Evolutionary conservation across 2,329 filamentous ascomycete genomes (phyloP).

Genomic region (Aspergillus sp.): DNA sequence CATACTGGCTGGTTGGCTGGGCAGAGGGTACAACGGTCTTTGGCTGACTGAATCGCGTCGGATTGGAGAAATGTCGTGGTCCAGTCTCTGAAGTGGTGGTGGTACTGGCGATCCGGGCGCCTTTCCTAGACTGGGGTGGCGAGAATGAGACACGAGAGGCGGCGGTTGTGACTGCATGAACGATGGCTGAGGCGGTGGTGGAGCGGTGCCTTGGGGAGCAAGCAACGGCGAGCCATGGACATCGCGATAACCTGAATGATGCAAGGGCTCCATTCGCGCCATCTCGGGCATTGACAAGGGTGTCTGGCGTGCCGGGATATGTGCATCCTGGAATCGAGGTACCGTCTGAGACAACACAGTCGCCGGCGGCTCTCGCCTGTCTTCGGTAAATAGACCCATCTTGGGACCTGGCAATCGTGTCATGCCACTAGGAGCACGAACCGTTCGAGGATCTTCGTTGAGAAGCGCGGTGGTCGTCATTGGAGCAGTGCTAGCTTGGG

Average conservation of each 20-base stretch:
- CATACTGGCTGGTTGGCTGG: constrained; percentile 19
- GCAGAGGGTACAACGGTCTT: constrained; percentile 25
- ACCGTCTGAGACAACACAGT: constrained; percentile 17
- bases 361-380: constrained; percentile 26
- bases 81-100: constrained; percentile 20
- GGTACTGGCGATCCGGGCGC: constrained; percentile 30
- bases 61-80: constrained; percentile 28
- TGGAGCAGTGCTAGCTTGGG: constrained; percentile 31
- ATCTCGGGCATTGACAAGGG: constrained; percentile 24
- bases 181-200: constrained; percentile 15
- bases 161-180: constrained; percentile 25
- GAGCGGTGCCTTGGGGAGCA: constrained; percentile 9
- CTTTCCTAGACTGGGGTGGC: constrained; percentile 30
- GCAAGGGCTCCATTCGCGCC: constrained; percentile 28
- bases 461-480: constrained; percentile 20
- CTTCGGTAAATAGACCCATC: constrained; percentile 40
- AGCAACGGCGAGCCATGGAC: constrained; percentile 19
- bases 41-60: constrained; percentile 32
- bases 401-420: constrained; percentile 35
- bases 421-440: constrained; percentile 24
- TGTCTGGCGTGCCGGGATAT: constrained; percentile 25
- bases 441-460: constrained; percentile 29
- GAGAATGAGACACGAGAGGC: constrained; percentile 28
- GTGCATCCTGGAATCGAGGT: constrained; percentile 22
- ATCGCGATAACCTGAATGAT: constrained; percentile 17